Evolutionary conservation across 306 rosid genomes (phyloP).

Genomic region (Arachis hypogaea): DNA sequence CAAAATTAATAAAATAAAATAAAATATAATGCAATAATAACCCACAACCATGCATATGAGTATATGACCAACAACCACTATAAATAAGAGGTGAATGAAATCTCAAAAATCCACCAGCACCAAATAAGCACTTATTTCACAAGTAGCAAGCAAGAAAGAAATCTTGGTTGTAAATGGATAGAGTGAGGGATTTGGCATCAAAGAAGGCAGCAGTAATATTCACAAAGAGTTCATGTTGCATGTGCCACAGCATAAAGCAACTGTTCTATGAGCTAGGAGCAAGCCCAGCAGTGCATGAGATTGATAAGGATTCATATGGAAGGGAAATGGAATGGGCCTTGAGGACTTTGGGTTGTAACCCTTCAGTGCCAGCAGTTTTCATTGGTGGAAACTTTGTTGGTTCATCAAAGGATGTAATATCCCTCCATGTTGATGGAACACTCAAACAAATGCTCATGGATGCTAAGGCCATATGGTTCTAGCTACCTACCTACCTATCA

Average conservation of each 20-base stretch:
- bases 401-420: conserved; percentile 85
- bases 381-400: conserved; percentile 90
- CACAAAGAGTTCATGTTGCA: conserved; percentile 92
- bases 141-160: background rate
- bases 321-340: conserved; percentile 90
- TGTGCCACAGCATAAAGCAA: conserved; percentile 90
- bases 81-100: conserved; percentile 63
- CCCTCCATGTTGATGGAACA: conserved; percentile 91
- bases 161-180: conserved; percentile 64
- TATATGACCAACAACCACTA: conserved; percentile 52
- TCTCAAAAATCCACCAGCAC: conserved; percentile 49
- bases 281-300: conserved; percentile 91
- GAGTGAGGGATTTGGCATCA: conserved; percentile 80
- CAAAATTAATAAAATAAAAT: background rate
- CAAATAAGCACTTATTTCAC: background rate
- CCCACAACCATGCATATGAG: no score
- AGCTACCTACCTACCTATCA: conserved; percentile 25
- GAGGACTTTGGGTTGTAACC: conserved; percentile 77
- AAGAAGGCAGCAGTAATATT: conserved; percentile 96
- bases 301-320: conserved; percentile 75
- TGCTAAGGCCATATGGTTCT: conserved; percentile 97
- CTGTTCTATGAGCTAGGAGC: conserved; percentile 95
- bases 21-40: conserved; percentile 42
- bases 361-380: conserved; percentile 95
- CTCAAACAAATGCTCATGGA: conserved; percentile 91